A percentile compares a stretch with the other conserved stretches of the same genome.
These are phyloP conservation scores for Neonectria coccinea DNA, from an alignment of 2,329 filamentous ascomycete genomes.

Conservation along the genomic window DNA sequence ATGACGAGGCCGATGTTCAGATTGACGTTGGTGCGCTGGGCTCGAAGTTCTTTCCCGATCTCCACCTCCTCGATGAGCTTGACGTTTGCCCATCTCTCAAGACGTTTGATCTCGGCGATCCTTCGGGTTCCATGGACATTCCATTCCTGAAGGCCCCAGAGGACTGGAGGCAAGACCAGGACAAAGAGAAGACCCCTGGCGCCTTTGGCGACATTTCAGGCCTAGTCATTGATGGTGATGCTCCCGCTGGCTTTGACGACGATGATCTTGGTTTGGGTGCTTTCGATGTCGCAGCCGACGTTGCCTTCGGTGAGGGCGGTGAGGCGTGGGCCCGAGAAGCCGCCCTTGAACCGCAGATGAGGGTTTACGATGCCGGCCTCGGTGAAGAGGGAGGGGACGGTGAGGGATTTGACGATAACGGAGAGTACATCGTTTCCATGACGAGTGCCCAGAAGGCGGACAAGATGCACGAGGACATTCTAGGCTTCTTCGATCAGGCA, in stretches of 20 bases:
- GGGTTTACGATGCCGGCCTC: slow-evolving; percentile 75
- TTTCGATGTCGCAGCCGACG: slow-evolving; percentile 77
- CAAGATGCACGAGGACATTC: slow-evolving; percentile 87
- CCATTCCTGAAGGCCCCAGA: slow-evolving; percentile 92
- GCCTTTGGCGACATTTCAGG: slow-evolving; percentile 76
- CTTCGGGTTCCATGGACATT: slow-evolving; percentile 86
- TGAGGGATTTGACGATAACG: slow-evolving; percentile 64
- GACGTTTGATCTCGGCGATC: slow-evolving; percentile 89
- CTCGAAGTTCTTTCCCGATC: slow-evolving; percentile 85
- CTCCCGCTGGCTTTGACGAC: slow-evolving; percentile 77
- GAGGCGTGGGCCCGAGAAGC: slow-evolving; percentile 96
- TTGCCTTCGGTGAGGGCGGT: slow-evolving; percentile 94
- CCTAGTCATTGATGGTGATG: slow-evolving; percentile 88
- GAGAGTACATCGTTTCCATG: slow-evolving; percentile 84
- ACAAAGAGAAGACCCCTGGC: slow-evolving; percentile 69
- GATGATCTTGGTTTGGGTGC: slow-evolving; percentile 80
- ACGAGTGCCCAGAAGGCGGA: slow-evolving; percentile 73
- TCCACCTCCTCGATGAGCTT: slow-evolving; percentile 81
- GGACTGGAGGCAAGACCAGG: slow-evolving; percentile 81
- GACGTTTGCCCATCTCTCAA: slow-evolving; percentile 97
- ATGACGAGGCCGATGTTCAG: slow-evolving; percentile 69
- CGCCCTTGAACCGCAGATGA: slow-evolving; percentile 86
- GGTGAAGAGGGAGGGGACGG: slow-evolving; percentile 65
- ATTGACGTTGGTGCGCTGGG: slow-evolving; percentile 84
- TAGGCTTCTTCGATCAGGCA: slow-evolving; percentile 98